These are phyloP conservation scores for Arachis hypogaea DNA, from an alignment of 306 rosid species.

Conservation along the genomic window DNA sequence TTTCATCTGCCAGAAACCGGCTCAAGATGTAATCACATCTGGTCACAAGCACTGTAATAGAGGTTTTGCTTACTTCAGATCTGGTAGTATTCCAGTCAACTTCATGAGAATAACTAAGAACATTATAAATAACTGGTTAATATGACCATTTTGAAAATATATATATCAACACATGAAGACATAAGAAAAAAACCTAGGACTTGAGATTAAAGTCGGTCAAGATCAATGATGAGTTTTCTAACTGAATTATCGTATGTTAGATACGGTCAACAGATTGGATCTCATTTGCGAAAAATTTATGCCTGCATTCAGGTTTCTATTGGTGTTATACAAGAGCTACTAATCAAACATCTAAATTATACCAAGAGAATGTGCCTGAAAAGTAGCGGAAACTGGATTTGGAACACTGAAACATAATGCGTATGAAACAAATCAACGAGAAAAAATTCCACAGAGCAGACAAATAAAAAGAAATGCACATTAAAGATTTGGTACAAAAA, in stretches of 20 bases:
- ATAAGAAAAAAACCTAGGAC: slow-evolving; percentile 8
- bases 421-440: background rate
- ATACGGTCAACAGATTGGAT: slow-evolving; percentile 27
- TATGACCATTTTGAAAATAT: slow-evolving; percentile 10
- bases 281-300: slow-evolving; percentile 23
- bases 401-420: background rate
- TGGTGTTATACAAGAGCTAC: background rate
- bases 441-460: slow-evolving; percentile 9
- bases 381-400: slow-evolving; percentile 8
- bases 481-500: slow-evolving; percentile 27
- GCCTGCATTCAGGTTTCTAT: slow-evolving; percentile 23
- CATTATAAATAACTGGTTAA: slow-evolving; percentile 31
- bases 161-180: slow-evolving; percentile 8
- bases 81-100: slow-evolving; percentile 68
- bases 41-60: slow-evolving; percentile 69
- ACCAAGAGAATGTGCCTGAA: slow-evolving; percentile 13
- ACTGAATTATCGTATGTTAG: slow-evolving; percentile 8
- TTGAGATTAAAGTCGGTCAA: slow-evolving; percentile 25
- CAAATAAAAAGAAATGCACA: slow-evolving; percentile 18
- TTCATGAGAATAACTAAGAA: slow-evolving; percentile 56
- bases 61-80: slow-evolving; percentile 84
- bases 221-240: background rate
- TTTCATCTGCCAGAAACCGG: slow-evolving; percentile 81
- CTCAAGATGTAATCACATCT: slow-evolving; percentile 80
- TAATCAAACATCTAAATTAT: background rate